Evolutionary conservation across 441 rosid species (phyloP).

Genomic region (Rhodomyrtus psidioides): DNA sequence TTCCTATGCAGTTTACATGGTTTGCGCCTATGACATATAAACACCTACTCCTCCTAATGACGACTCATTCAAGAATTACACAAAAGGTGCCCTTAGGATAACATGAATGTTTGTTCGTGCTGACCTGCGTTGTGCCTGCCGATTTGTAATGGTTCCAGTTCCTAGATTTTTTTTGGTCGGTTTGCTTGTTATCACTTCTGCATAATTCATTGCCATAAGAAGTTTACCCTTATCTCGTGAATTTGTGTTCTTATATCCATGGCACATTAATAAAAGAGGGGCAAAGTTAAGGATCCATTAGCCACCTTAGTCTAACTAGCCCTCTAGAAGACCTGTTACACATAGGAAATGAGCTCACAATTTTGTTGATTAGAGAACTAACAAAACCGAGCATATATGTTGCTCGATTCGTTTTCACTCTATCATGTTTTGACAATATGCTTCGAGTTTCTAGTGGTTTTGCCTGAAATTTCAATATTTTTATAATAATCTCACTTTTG

Average conservation of each 20-base stretch:
- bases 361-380: not conserved
- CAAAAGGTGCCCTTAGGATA: not conserved
- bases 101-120: not conserved
- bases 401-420: not conserved
- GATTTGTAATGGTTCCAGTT: too few relatives aligned
- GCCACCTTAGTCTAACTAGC: too few relatives aligned
- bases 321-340: not conserved
- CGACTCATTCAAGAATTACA: not conserved
- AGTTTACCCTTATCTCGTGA: not conserved
- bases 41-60: too few relatives aligned
- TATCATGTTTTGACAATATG: not conserved
- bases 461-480: too few relatives aligned
- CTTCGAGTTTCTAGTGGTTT: too few relatives aligned
- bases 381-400: too few relatives aligned
- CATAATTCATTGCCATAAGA: too few relatives aligned
- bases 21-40: too few relatives aligned
- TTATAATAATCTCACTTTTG: too few relatives aligned
- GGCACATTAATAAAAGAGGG: not conserved
- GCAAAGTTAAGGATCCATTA: not conserved
- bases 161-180: not conserved
- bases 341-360: not conserved
- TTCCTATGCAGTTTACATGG: too few relatives aligned
- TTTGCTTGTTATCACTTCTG: not conserved
- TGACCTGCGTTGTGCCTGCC: not conserved
- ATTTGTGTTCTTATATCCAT: not conserved